phyloP scores from a whole-genome alignment of 2,329 filamentous ascomycete genomes.

The Mycosphaerella arachidis region DNA sequence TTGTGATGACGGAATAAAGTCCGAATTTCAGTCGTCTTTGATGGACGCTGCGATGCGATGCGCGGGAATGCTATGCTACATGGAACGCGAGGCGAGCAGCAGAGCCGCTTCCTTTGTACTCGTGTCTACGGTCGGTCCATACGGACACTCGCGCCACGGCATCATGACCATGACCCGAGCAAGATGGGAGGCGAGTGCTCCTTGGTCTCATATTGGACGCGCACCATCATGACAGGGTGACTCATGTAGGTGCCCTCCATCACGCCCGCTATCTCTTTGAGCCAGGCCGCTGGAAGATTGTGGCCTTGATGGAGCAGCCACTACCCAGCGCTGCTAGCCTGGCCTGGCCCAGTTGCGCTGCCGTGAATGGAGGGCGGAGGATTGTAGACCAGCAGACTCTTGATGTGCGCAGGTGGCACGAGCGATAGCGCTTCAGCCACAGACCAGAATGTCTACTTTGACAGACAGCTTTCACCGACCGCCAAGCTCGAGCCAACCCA shows the following conservation, averaged over 20 bases:
- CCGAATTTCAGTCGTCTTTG: not conserved
- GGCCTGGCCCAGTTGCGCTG: not conserved
- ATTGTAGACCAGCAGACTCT: not conserved
- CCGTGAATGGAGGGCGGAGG: not conserved
- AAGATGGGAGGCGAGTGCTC: not conserved
- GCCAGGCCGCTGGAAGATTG: slow-evolving; percentile 15
- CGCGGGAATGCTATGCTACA: not conserved
- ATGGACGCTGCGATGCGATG: not conserved
- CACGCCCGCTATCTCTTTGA: slow-evolving; percentile 10
- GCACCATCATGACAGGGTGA: slow-evolving; percentile 18
- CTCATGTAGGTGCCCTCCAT: slow-evolving; percentile 17
- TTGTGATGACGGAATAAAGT: slow-evolving; percentile 1
- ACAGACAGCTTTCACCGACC: slow-evolving; percentile 12
- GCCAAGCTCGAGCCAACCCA: not conserved
- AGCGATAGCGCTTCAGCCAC: slow-evolving; percentile 14
- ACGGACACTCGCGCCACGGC: slow-evolving; percentile 6
- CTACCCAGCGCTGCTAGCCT: not conserved
- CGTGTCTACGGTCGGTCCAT: not conserved
- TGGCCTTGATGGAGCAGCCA: not conserved
- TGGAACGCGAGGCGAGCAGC: slow-evolving; percentile 5
- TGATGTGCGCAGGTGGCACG: not conserved
- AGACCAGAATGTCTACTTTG: slow-evolving; percentile 11
- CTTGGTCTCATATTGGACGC: slow-evolving; percentile 5
- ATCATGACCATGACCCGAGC: slow-evolving; percentile 4
- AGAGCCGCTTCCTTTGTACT: slow-evolving; percentile 16